Evolutionary conservation across 805 yeast species (phyloP), one percentile per base, ranked within the genome.

Genomic region (Wickerhamiella slavikovae): DNA sequence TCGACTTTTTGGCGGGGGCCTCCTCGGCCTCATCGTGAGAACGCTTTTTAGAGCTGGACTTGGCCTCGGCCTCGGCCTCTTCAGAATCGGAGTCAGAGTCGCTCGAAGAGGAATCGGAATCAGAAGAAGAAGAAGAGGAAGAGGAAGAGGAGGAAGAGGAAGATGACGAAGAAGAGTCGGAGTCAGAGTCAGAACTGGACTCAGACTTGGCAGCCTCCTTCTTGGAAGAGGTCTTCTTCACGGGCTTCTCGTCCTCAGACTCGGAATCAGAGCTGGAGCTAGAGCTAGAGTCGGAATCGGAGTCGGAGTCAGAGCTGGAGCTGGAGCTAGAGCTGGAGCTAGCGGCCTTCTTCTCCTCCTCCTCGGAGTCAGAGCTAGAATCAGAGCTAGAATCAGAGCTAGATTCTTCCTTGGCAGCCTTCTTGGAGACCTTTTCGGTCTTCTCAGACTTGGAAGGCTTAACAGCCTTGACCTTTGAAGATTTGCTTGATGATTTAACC

Each of bases 1-100:
- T 49, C 27, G 45, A 40, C 60, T 63, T 66, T 40, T 58, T 57
- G 53, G 67, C 69, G 23, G 61, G 48, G 36, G 58, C 58, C 35
- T 57, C 51, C 38, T 49, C 52, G 33, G 48, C 54, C 25, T 51
- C 54, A 36, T 55, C 63, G 33, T 59, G 64, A 34, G 54, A 52
- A 15, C 63, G 45, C 41, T 51, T 54, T 25, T 38, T 35, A 35
- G 46, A 44, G 18, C 45, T 32, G 33, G 45, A 46, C 25, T 49
- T 45, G 33, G 44, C 49, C 35, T 55, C 56, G 35, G 45, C 49
- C 25, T 50, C 53, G 22, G 56, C 53, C 30, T 48, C 54, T 21
- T 55, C 50, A 30, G 44, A 49, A 18, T 27, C 34, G 21, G 27
- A 30, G 24, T 40, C 38, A 23, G 52, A 47, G 32, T 41, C 47